phyloP scores from a whole-genome alignment of 1,139 yeast genomes.

The Candida dubliniensis region DNA sequence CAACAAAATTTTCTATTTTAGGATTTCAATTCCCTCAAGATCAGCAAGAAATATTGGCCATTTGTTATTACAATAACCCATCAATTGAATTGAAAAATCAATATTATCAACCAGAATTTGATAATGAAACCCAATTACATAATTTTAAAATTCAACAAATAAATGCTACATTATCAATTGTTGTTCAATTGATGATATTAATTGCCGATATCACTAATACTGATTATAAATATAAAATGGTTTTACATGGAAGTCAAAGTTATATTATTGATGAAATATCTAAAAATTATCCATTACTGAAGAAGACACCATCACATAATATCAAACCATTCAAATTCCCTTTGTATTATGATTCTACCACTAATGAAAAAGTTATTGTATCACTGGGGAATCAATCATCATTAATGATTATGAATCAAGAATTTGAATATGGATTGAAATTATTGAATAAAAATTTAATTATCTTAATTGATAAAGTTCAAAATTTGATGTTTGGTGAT shows the following conservation, averaged over 20 bases:
- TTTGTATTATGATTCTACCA: constrained; percentile 27
- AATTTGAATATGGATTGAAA: constrained; percentile 36
- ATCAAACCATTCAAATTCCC: constrained; percentile 20
- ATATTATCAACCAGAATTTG: constrained; percentile 14
- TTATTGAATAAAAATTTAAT: constrained; percentile 36
- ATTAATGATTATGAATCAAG: constrained; percentile 23
- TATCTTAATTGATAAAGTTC: constrained; percentile 25
- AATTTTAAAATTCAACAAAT: constrained; percentile 22
- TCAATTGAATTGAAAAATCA: constrained; percentile 12
- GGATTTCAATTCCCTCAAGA: constrained; percentile 40
- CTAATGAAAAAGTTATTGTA: constrained; percentile 22
- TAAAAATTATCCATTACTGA: constrained; percentile 14
- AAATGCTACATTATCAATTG: constrained; percentile 35
- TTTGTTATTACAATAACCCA: constrained; percentile 28
- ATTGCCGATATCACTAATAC: constrained; percentile 29
- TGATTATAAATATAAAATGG: constrained; percentile 30
- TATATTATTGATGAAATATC: constrained; percentile 28
- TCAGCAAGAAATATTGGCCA: constrained; percentile 29
- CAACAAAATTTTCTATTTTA: constrained; percentile 30
- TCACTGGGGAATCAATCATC: constrained; percentile 11
- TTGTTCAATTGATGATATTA: constrained; percentile 26
- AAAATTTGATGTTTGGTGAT: constrained; percentile 16
- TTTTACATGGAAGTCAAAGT: constrained; percentile 23
- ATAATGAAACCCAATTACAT: constrained; percentile 11
- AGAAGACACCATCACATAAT: constrained; percentile 1